Evolutionary conservation across 306 rosid species (phyloP).

Genomic region (Geum urbanum): DNA sequence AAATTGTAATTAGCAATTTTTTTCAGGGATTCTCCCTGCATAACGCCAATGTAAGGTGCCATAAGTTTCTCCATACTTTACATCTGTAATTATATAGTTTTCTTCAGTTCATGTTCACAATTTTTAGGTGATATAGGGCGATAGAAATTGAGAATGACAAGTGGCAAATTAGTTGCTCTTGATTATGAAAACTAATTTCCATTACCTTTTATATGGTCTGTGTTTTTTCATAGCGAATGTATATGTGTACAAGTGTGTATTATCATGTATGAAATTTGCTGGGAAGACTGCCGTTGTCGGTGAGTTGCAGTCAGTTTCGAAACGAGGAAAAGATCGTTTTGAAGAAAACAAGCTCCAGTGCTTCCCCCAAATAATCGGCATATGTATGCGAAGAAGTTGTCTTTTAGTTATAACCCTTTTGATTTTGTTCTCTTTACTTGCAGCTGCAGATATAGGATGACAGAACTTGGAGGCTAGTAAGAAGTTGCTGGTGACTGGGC

Average conservation of each 20-base stretch:
- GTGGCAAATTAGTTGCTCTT: too few species aligned
- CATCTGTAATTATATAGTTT: background rate
- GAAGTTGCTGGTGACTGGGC: background rate
- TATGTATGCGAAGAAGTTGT: background rate
- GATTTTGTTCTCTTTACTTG: background rate
- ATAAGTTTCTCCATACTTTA: background rate
- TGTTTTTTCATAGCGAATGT: too few species aligned
- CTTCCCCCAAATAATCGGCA: background rate
- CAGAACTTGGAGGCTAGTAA: conserved; percentile 1
- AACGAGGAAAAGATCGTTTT: too few species aligned
- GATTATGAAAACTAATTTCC: too few species aligned
- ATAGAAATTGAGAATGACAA: too few species aligned
- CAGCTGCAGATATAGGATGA: background rate
- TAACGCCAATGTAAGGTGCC: background rate
- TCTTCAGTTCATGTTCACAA: background rate
- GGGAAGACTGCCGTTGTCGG: too few species aligned
- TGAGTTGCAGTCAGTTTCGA: background rate
- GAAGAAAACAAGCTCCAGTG: background rate
- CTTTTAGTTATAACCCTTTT: background rate
- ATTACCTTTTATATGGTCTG: too few species aligned
- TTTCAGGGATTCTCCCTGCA: background rate
- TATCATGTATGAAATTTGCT: too few species aligned
- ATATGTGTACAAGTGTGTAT: too few species aligned
- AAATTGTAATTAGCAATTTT: background rate
- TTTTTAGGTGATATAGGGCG: too few species aligned